A percentile compares a stretch with the other conserved stretches of the same genome.
These are phyloP conservation scores for Cyamopsis tetragonoloba DNA, from an alignment of 306 rosid species.

Conservation along the genomic window DNA sequence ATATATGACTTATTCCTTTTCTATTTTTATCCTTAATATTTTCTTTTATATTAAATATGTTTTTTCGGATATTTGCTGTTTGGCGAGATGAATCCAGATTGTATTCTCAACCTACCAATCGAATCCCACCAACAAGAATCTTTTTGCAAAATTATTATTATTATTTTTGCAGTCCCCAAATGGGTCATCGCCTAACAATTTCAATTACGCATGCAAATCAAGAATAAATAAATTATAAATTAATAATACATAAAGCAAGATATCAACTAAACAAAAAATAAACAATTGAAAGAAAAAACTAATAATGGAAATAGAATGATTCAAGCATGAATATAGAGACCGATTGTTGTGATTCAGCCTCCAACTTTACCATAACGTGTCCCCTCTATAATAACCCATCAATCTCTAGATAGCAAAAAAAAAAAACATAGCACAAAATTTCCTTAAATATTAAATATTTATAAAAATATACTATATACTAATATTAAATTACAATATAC, in stretches of 20 bases:
- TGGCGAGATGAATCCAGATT: background rate
- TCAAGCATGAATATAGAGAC: background rate
- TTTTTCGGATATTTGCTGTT: background rate
- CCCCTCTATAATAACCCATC: background rate
- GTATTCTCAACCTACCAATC: background rate
- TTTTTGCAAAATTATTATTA: background rate
- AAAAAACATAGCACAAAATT: conserved; percentile 20
- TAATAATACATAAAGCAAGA: conserved; percentile 11
- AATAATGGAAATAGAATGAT: background rate
- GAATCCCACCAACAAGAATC: conserved; percentile 21
- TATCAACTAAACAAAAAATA: background rate
- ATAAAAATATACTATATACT: background rate
- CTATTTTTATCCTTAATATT: background rate
- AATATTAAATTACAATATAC: conserved; percentile 11
- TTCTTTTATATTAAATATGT: background rate
- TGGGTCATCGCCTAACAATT: background rate
- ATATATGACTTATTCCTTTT: background rate
- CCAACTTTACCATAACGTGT: conserved; percentile 4
- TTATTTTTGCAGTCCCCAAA: background rate
- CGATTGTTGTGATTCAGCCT: background rate
- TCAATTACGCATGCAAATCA: conserved; percentile 26
- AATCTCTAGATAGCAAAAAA: background rate
- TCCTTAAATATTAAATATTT: conserved; percentile 14
- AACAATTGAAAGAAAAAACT: background rate
- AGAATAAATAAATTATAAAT: conserved; percentile 13